phyloP scores from a whole-genome alignment of 352 stramenopile species.

The Globisporangium recalcitrans region DNA sequence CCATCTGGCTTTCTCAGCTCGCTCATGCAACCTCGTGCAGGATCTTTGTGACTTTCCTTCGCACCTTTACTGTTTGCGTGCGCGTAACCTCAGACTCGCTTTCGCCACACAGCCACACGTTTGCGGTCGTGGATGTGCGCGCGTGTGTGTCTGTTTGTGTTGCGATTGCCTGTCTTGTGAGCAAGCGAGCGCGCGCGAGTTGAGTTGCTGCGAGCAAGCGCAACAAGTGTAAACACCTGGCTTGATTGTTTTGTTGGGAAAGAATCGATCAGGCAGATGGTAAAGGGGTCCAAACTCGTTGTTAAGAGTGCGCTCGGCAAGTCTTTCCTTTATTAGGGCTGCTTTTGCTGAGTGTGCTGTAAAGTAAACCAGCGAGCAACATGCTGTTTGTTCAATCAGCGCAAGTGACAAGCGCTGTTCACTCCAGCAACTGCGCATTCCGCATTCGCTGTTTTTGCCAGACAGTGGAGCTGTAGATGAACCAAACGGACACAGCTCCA shows the following conservation, averaged over 20 bases:
- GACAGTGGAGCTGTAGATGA: background rate
- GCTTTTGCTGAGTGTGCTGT: background rate
- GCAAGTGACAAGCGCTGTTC: slow-evolving; percentile 5
- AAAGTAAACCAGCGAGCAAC: too few species aligned
- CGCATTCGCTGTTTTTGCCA: background rate
- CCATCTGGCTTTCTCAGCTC: too few species aligned
- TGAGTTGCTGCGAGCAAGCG: background rate
- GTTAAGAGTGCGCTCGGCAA: background rate
- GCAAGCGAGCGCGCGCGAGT: background rate
- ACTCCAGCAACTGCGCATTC: background rate
- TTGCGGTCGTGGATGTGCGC: background rate
- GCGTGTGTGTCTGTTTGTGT: background rate
- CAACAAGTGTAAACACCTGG: background rate
- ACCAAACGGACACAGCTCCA: too few species aligned
- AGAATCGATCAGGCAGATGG: slow-evolving; percentile 4
- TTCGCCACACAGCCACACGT: background rate
- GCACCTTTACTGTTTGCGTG: background rate
- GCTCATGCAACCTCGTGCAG: background rate
- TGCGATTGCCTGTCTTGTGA: too few species aligned
- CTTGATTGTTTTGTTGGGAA: slow-evolving; percentile 13
- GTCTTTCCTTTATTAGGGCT: background rate
- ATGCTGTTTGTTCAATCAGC: background rate
- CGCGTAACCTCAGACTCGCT: background rate
- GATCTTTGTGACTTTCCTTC: background rate
- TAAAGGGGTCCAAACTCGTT: background rate